These are phyloP conservation scores for Candida hispaniensis DNA, from an alignment of 805 yeast genomes.

Conservation along the genomic window DNA sequence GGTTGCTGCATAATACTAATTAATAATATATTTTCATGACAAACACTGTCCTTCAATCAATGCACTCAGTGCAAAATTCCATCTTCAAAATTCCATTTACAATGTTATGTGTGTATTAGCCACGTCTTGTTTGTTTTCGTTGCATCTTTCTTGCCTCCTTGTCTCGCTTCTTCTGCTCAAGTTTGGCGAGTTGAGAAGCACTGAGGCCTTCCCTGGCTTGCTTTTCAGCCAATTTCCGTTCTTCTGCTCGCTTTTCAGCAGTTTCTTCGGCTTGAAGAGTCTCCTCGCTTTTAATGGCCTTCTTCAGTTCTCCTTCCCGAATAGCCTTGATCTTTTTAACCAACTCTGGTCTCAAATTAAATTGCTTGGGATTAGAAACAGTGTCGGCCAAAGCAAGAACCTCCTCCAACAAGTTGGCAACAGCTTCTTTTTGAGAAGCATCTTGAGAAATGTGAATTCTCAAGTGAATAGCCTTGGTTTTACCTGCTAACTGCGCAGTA, in stretches of 20 bases:
- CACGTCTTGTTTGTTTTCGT: constrained; percentile 21
- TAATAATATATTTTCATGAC: constrained; percentile 8
- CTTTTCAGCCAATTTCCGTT: constrained; percentile 45
- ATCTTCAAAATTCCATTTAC: too few relatives aligned
- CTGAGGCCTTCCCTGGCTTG: constrained; percentile 54
- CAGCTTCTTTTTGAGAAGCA: constrained; percentile 39
- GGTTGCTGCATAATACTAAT: constrained; percentile 27
- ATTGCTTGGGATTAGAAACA: constrained; percentile 39
- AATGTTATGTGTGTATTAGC: too few relatives aligned
- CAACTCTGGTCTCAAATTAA: constrained; percentile 56
- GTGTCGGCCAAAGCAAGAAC: constrained; percentile 51
- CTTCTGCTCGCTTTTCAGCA: constrained; percentile 51
- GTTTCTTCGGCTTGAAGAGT: constrained; percentile 54
- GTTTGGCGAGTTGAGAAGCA: constrained; percentile 69
- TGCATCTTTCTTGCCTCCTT: constrained; percentile 64
- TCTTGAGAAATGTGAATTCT: constrained; percentile 44
- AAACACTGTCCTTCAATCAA: too few relatives aligned
- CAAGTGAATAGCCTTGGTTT: constrained; percentile 35
- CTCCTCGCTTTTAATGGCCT: constrained; percentile 60
- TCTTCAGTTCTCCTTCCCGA: constrained; percentile 63
- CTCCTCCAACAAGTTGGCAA: constrained; percentile 42
- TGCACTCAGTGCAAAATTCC: too few relatives aligned
- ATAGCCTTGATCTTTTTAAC: constrained; percentile 63
- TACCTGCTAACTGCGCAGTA: constrained; percentile 31
- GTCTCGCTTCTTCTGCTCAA: constrained; percentile 67